phyloP scores from a whole-genome alignment of 805 yeast species.

The Lipomyces chichibuensis region DNA sequence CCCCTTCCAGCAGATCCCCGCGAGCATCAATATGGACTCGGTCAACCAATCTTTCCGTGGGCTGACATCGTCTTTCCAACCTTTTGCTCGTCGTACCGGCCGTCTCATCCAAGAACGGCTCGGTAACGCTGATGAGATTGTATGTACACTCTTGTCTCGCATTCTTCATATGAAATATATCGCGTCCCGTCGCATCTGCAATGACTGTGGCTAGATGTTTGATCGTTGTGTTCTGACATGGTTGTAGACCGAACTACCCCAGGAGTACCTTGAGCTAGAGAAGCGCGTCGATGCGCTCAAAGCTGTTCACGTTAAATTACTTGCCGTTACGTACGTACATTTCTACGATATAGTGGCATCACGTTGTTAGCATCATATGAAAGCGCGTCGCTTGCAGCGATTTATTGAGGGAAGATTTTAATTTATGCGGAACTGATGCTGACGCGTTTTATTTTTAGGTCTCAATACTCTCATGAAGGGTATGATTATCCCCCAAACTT shows the following conservation, averaged over 20 bases:
- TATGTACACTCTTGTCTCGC: constrained; percentile 21
- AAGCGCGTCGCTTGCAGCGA: neutral
- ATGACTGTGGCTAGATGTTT: neutral
- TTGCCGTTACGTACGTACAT: constrained; percentile 52
- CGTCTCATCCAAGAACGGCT: constrained; percentile 77
- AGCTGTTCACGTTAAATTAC: constrained; percentile 61
- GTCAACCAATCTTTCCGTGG: constrained; percentile 48
- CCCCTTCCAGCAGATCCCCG: constrained; percentile 20
- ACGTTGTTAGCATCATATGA: neutral
- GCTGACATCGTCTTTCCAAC: constrained; percentile 55
- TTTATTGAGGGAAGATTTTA: neutral
- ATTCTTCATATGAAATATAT: neutral
- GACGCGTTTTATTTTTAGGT: constrained; percentile 42
- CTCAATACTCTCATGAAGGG: constrained; percentile 70
- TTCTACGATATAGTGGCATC: constrained; percentile 41
- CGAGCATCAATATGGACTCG: constrained; percentile 36
- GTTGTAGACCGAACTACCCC: constrained; percentile 69
- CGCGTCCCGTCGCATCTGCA: too few species aligned
- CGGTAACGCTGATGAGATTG: constrained; percentile 77
- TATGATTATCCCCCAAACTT: constrained; percentile 82
- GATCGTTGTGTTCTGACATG: constrained; percentile 1
- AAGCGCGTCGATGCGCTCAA: constrained; percentile 72
- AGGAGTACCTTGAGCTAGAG: constrained; percentile 77
- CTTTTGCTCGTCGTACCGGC: constrained; percentile 78
- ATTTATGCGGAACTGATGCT: constrained; percentile 43